Conservation (phyloP, 2,329 filamentous ascomycete species). For the Nigrospora osmanthi region DNA sequence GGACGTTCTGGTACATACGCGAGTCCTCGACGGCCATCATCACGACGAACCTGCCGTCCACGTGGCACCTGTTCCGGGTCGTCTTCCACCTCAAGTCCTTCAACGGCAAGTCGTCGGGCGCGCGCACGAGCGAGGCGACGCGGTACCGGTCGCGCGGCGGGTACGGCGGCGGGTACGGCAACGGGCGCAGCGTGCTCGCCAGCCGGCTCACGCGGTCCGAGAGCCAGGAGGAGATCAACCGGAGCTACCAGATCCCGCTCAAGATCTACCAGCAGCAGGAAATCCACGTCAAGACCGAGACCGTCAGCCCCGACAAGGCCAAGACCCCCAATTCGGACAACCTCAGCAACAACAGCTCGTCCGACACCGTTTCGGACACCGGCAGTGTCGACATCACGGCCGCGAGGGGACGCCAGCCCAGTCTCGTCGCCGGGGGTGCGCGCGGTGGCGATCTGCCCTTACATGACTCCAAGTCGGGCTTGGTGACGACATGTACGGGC, state of each 20-base stretch:
- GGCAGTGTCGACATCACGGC: too few relatives aligned
- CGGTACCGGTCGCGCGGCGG: constrained; percentile 13
- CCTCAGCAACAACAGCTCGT: too few relatives aligned
- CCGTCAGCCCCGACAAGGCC: neutral
- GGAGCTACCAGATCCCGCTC: constrained; percentile 21
- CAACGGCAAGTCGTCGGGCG: constrained; percentile 19
- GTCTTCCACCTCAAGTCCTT: constrained; percentile 27
- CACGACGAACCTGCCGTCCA: constrained; percentile 32
- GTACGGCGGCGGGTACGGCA: constrained; percentile 12
- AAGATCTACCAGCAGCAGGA: constrained; percentile 28
- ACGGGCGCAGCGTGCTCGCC: constrained; percentile 10
- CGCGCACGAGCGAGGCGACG: constrained; percentile 12
- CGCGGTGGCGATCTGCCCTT: too few relatives aligned
- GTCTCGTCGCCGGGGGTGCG: too few relatives aligned
- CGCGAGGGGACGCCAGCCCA: too few relatives aligned
- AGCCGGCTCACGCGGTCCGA: constrained; percentile 17
- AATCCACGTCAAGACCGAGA: constrained; percentile 15
- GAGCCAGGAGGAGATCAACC: constrained; percentile 30
- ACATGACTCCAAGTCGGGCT: too few relatives aligned
- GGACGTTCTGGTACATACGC: constrained; percentile 37
- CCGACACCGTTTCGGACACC: too few relatives aligned
- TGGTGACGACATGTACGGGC: too few relatives aligned
- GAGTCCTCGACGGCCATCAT: constrained; percentile 38
- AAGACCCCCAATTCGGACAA: too few relatives aligned
- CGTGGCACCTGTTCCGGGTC: constrained; percentile 32